phyloP scores from a whole-genome alignment of 129 eudicot species.

The Kitagawia praeruptora region DNA sequence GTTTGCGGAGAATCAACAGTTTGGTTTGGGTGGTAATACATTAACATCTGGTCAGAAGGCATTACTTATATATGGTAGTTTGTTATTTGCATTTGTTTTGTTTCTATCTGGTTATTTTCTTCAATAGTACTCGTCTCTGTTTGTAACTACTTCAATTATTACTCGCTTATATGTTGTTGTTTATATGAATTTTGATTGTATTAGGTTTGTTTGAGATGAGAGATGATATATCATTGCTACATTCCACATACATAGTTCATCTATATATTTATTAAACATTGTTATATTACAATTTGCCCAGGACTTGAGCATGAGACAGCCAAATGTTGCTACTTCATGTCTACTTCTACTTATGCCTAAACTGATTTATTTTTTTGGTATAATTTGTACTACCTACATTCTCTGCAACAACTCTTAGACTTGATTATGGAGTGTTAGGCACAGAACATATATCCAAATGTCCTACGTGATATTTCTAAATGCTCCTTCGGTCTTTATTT shows the following conservation, averaged over 20 bases:
- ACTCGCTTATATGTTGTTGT: neutral
- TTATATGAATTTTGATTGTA: neutral
- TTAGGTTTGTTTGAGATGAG: neutral
- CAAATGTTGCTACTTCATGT: neutral
- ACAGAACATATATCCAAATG: neutral
- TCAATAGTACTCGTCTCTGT: slow-evolving; percentile 33
- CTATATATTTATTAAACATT: neutral
- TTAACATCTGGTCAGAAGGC: slow-evolving; percentile 91
- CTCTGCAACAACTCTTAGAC: neutral
- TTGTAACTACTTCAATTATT: neutral
- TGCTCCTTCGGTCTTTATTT: no score
- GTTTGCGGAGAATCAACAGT: slow-evolving; percentile 92
- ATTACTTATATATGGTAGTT: slow-evolving; percentile 71
- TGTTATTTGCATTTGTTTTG: slow-evolving; percentile 57
- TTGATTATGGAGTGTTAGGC: neutral
- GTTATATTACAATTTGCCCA: neutral
- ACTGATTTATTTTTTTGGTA: neutral
- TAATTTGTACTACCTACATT: neutral
- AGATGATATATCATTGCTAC: neutral
- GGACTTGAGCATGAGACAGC: neutral
- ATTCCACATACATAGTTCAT: neutral
- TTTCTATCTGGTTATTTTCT: slow-evolving; percentile 94
- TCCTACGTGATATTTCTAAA: neutral
- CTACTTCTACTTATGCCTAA: neutral
- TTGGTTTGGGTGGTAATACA: slow-evolving; percentile 81